Conservation (phyloP, 2,329 filamentous ascomycete genomes). For the Trichoderma brevicompactum region DNA sequence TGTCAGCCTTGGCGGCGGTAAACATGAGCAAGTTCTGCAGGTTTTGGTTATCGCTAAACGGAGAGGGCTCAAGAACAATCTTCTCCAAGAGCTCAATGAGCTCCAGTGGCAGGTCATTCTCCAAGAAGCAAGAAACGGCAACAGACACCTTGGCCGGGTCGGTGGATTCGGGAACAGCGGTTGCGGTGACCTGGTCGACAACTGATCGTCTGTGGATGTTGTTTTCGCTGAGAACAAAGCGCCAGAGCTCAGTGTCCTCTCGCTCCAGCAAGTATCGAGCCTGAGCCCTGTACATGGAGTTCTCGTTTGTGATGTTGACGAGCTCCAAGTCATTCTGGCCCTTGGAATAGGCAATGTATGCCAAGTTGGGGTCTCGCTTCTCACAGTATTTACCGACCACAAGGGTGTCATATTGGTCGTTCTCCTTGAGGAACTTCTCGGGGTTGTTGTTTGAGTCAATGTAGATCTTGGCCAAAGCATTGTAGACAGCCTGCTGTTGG, state of each 20-base stretch:
- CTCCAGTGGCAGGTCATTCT: slow-evolving; percentile 87
- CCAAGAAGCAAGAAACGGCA: slow-evolving; percentile 90
- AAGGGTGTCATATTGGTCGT: slow-evolving; percentile 93
- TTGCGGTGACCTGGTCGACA: slow-evolving; percentile 94
- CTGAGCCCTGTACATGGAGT: slow-evolving; percentile 99
- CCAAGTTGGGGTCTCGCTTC: slow-evolving; percentile 95
- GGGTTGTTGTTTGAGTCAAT: slow-evolving; percentile 99
- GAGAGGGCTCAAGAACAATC: slow-evolving; percentile 98
- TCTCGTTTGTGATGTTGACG: slow-evolving; percentile 98
- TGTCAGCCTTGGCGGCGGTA: slow-evolving; percentile 95
- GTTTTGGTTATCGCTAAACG: slow-evolving; percentile 96
- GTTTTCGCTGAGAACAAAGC: slow-evolving; percentile 91
- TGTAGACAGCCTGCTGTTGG: slow-evolving; percentile 95
- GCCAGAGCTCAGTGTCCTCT: slow-evolving; percentile 88
- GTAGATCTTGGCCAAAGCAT: slow-evolving; percentile 98
- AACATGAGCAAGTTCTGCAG: slow-evolving; percentile 96
- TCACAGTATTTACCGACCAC: slow-evolving; percentile 97
- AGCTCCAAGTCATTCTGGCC: slow-evolving; percentile 97
- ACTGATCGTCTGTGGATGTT: slow-evolving; percentile 93
- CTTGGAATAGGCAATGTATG: slow-evolving; percentile 93
- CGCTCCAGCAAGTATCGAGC: slow-evolving; percentile 92
- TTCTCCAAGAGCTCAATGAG: slow-evolving; percentile 98
- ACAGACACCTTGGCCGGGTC: slow-evolving; percentile 95
- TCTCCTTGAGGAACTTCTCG: slow-evolving; percentile 96
- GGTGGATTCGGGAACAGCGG: slow-evolving; percentile 87